Evolutionary conservation across 2,329 filamentous ascomycete species (phyloP), one percentile per base, ranked within the genome.

Genomic region (Neofusicoccum cordaticola): DNA sequence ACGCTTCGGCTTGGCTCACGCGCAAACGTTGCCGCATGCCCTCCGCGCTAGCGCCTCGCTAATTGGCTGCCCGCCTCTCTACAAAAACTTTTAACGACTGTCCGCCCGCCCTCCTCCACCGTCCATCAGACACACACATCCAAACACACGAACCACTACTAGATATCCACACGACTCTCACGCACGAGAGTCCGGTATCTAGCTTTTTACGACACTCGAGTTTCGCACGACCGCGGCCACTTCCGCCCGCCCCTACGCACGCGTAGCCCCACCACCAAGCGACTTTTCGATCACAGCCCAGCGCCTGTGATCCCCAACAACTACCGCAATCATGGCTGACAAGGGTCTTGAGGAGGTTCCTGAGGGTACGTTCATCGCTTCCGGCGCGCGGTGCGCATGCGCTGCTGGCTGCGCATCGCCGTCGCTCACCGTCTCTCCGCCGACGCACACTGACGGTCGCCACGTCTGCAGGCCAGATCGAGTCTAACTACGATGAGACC

Each of bases 401-500:
- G 56, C 63, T 34, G 45, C 13, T 15, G 39, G 39, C 31, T 45
- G 53, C 56, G 63, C 48, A 62, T 22, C 42, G 39, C 56, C 56
- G 48, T 60, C 51, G 45, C 56, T 35, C 56, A 34, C 22, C 47
- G 19, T 45, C 31, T 27, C 42, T 27, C 42, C 42, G 57, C 44
- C 19, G 19, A 48, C 51, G 52, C 52, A 60, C 39, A 63, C 71
- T 75, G 67, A 73, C 66, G 27, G 71, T 41, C 60, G 70, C 67
- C 63, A 67, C 62, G 66, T 63, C 66, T 79, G 76, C 80, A 97
- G 94, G 90, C 83, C 93, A 96, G 86, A 99, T 99, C 87, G 96
- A 99, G 88, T 97, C 93, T 80, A 99, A 99, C 92, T 99, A 98
- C 86, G 95, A 99, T 88, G 93, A 98, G 88, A 93, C 94, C 77